Evolutionary conservation across 441 rosid species (phyloP).

Genomic region (Arabidopsis hybrid): DNA sequence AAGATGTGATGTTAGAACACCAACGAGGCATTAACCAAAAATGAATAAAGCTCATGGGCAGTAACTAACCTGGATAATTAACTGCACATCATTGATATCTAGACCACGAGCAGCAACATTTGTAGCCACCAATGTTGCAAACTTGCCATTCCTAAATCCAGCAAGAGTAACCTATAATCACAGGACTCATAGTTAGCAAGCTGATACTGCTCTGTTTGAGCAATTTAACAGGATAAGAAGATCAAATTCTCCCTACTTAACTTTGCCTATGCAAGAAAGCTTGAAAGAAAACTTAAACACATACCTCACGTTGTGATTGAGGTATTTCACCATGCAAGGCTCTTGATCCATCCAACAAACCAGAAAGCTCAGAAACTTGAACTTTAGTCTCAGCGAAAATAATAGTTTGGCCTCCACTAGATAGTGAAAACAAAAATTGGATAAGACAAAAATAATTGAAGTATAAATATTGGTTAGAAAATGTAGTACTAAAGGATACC

Average conservation of each 20-base stretch:
- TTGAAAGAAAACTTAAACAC: not conserved
- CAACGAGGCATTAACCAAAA: not conserved
- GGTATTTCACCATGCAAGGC: constrained; percentile 94
- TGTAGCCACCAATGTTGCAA: constrained; percentile 89
- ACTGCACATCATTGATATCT: constrained; percentile 95
- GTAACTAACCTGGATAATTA: constrained; percentile 83
- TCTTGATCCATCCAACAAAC: constrained; percentile 78
- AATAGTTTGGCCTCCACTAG: constrained; percentile 92
- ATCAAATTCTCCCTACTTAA: not conserved
- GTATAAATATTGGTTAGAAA: not conserved
- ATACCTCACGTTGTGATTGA: constrained; percentile 93
- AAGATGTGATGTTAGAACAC: constrained; percentile 16
- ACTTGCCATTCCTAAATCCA: constrained; percentile 91
- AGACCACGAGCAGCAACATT: constrained; percentile 97
- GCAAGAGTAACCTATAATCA: constrained; percentile 77
- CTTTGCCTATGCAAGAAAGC: not conserved
- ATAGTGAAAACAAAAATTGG: constrained; percentile 33
- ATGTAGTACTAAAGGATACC: constrained; percentile 50
- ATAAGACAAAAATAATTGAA: not conserved
- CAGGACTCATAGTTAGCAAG: constrained; percentile 14
- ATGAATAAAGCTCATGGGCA: not conserved
- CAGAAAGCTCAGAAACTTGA: constrained; percentile 88
- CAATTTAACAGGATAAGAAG: not conserved
- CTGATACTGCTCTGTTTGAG: not conserved
- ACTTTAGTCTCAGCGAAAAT: constrained; percentile 91